Evolutionary conservation across 768 basidiomycete genomes (phyloP), one percentile per base, ranked within the genome.

Genomic region (Suillus subluteus): DNA sequence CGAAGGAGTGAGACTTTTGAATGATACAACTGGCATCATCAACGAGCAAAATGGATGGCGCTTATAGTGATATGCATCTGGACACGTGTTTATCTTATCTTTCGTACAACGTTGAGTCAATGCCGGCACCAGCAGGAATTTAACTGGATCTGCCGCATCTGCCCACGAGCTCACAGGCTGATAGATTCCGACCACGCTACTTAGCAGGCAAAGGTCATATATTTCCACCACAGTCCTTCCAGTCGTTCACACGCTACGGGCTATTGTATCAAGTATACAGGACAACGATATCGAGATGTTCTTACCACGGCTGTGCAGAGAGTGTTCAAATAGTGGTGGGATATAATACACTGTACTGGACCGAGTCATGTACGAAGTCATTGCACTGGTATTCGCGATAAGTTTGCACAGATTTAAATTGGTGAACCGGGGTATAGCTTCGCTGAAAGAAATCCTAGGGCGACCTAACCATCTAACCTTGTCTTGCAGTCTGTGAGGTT

Each of bases 81-180:
- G 21, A 13, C 55, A 56, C 55, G 55, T 37, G 55, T 13, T 56
- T 35, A 35, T 37, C 55, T 56, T 56, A 56, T 56, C 55, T 56
- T 35, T 56, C 52, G 32, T 55, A 4, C 15, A 43, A 43, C 52
- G 52, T 16, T 3, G 5, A 44, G 44, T n/a, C 21, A 46, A 23
- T 48, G 46, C 11, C 21, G 26, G 7, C 52, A 30, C 50, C 26
- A 30, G 48, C 48, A 23, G 12, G 40, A 40, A 40, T 40, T 12
- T 40, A 40, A 13, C 46, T 13, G 2, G 48, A 8, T 30, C 50
- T 52, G 26, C 3, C 26, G 26, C 1, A 2, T 26, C 26, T 16
- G 7, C 26, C 3, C 26, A 16, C 15, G 2, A 52, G 30, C 15
- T 0, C 4, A 26, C 26, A 54, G 26, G 16, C 6, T 9, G 26